Conservation (phyloP, 176 grass and related monocot species). For the Juncus inflexus region DNA sequence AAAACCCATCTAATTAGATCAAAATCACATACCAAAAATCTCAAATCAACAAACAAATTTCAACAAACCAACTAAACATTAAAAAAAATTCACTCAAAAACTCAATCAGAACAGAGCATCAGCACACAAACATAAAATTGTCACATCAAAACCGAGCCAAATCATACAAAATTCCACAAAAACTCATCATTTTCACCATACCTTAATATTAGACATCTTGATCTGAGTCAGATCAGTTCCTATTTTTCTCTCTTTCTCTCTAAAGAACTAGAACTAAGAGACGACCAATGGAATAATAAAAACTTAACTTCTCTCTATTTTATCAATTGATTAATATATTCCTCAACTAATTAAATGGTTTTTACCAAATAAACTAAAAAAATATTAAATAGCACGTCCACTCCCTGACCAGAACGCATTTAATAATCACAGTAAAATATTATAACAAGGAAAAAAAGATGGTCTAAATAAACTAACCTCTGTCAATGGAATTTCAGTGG, state of each 20-base stretch:
- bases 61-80: conserved; percentile 4
- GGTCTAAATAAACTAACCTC: conserved; percentile 8
- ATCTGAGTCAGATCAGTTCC: conserved; percentile 24
- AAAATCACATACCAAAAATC: conserved; percentile 11
- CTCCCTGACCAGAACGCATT: conserved; percentile 23
- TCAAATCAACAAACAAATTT: not conserved
- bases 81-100: not conserved
- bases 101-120: conserved; percentile 5
- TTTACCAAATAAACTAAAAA: conserved; percentile 19
- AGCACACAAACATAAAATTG: not conserved
- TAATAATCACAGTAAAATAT: conserved; percentile 20
- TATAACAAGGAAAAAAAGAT: conserved; percentile 12
- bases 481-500: conserved; percentile 6
- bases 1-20: conserved; percentile 3
- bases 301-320: conserved; percentile 30
- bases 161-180: not conserved
- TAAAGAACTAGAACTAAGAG: conserved; percentile 18
- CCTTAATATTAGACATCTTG: conserved; percentile 34
- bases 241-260: conserved; percentile 12
- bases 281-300: conserved; percentile 19
- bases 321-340: conserved; percentile 10
- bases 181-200: not conserved
- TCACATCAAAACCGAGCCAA: not conserved
- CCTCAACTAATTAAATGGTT: conserved; percentile 7
- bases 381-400: conserved; percentile 15